Evolutionary conservation across 768 basidiomycete species (phyloP).

Genomic region (Pulveroboletus frians): DNA sequence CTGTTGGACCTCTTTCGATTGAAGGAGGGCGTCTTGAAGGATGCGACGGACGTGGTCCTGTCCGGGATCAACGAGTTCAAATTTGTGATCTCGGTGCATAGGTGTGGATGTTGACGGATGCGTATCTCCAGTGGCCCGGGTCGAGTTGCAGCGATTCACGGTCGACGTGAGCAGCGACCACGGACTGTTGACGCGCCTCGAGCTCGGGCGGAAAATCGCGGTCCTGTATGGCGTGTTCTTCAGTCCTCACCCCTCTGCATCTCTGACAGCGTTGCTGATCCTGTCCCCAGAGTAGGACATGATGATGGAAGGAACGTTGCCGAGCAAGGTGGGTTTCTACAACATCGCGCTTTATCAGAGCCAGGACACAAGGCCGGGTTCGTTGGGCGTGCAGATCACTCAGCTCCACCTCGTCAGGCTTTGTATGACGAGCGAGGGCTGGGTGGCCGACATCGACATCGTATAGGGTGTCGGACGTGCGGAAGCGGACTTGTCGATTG

Average conservation of each 20-base stretch:
- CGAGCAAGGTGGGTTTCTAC: background rate
- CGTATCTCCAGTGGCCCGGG: slow-evolving; percentile 8
- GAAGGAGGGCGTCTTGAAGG: background rate
- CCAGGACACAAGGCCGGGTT: background rate
- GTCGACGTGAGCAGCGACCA: background rate
- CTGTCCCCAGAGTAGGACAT: background rate
- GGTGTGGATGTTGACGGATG: background rate
- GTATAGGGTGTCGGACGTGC: background rate
- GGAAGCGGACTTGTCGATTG: no score
- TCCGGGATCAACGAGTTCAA: background rate
- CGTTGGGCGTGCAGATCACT: slow-evolving; percentile 4
- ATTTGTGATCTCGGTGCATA: background rate
- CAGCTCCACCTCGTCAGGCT: slow-evolving; percentile 9
- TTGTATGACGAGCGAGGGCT: background rate
- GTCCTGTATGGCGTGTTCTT: background rate
- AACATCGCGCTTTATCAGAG: slow-evolving; percentile 14
- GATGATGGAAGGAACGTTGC: background rate
- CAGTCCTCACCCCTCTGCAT: no score
- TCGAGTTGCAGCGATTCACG: background rate
- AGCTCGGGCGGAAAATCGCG: background rate
- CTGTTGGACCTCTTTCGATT: background rate
- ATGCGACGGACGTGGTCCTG: background rate
- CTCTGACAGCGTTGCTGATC: background rate
- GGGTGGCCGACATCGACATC: slow-evolving; percentile 12
- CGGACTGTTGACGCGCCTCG: background rate